These are phyloP conservation scores for Aegilops tauschii DNA, from an alignment of 176 grass and related monocot genomes.

Conservation along the genomic window DNA sequence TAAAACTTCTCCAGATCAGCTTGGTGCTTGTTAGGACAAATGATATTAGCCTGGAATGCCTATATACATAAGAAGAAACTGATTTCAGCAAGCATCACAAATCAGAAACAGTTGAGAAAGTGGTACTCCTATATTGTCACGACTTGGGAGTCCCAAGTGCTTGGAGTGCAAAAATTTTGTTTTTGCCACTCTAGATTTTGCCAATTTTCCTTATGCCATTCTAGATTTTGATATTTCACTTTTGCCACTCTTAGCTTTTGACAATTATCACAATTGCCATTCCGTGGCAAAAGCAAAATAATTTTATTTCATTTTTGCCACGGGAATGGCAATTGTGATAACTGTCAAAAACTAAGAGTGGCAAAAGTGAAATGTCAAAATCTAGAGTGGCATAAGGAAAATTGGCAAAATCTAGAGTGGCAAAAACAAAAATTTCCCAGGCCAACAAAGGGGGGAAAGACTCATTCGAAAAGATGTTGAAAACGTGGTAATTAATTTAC, in stretches of 20 bases:
- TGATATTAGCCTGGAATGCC: slow-evolving; percentile 88
- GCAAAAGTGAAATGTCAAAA: no score
- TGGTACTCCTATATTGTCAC: neutral
- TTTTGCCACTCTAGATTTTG: no score
- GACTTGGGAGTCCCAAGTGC: neutral
- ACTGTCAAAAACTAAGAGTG: no score
- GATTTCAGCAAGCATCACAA: slow-evolving; percentile 33
- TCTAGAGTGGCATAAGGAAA: no score
- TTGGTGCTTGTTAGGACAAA: slow-evolving; percentile 98
- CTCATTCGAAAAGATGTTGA: neutral
- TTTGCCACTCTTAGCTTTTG: no score
- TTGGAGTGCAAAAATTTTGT: neutral
- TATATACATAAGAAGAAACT: slow-evolving; percentile 58
- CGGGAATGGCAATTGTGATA: no score
- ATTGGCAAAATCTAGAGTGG: no score
- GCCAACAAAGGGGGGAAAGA: neutral
- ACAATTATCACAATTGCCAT: no score
- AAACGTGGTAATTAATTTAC: neutral
- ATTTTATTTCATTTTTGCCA: no score
- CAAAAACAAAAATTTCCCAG: neutral
- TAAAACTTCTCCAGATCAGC: slow-evolving; percentile 87
- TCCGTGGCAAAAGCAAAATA: no score
- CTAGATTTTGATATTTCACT: no score
- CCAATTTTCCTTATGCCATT: no score
- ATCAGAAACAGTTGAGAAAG: neutral